Conservation (phyloP, 2,329 filamentous ascomycete species). For the Botrytis sinoallii region DNA sequence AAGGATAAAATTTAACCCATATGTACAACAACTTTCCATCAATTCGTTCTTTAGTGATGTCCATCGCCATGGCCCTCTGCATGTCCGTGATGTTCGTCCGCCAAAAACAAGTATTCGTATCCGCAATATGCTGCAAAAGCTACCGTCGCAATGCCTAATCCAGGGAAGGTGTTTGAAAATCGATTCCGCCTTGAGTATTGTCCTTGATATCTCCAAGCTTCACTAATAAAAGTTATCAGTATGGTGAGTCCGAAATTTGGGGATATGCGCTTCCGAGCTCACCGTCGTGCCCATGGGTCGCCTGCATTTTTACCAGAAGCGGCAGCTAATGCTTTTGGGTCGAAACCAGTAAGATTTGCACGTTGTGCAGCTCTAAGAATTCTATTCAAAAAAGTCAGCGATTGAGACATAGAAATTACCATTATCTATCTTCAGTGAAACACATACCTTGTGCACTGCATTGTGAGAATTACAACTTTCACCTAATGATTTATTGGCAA, state of each 20-base stretch:
- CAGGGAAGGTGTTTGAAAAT: slow-evolving; percentile 82
- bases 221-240: slow-evolving; percentile 64
- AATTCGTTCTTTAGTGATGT: slow-evolving; percentile 50
- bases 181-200: slow-evolving; percentile 86
- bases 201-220: slow-evolving; percentile 91
- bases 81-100: slow-evolving; percentile 61
- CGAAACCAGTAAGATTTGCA: slow-evolving; percentile 89
- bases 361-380: slow-evolving; percentile 37
- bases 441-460: slow-evolving; percentile 36
- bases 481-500: slow-evolving; percentile 13
- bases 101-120: slow-evolving; percentile 84
- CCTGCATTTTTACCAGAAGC: slow-evolving; percentile 60
- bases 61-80: slow-evolving; percentile 50
- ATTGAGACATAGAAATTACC: background rate
- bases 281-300: slow-evolving; percentile 66
- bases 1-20: slow-evolving; percentile 32
- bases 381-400: slow-evolving; percentile 28
- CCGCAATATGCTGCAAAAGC: slow-evolving; percentile 87
- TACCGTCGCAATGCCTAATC: slow-evolving; percentile 86
- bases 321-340: slow-evolving; percentile 74
- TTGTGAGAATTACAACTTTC: slow-evolving; percentile 26
- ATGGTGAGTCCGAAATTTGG: background rate
- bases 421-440: too few species aligned
- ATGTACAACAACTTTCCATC: slow-evolving; percentile 39
- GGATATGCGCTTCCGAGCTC: slow-evolving; percentile 38